phyloP scores from a whole-genome alignment of 352 stramenopile genomes.

The Phytophthora litchii region DNA sequence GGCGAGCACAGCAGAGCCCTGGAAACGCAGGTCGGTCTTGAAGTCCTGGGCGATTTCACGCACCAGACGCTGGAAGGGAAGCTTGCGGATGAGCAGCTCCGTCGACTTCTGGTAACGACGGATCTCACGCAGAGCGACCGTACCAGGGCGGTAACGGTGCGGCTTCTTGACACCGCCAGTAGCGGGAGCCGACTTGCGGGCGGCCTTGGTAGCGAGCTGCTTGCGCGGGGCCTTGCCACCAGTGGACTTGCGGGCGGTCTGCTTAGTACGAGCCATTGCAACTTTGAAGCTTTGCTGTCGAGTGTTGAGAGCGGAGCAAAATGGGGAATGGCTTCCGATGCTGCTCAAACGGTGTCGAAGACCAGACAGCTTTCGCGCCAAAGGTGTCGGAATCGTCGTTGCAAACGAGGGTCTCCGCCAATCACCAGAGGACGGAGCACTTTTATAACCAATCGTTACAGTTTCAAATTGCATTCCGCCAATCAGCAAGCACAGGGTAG shows the following conservation, averaged over 20 bases:
- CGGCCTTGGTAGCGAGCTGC: slow-evolving; percentile 94
- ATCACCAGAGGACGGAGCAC: slow-evolving; percentile 2
- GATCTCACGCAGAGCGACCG: slow-evolving; percentile 96
- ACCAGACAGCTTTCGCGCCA: background rate
- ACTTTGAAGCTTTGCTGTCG: slow-evolving; percentile 24
- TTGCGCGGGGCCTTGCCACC: slow-evolving; percentile 95
- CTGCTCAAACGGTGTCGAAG: slow-evolving; percentile 8
- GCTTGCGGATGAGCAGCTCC: slow-evolving; percentile 95
- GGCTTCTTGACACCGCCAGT: slow-evolving; percentile 95
- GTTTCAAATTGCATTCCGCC: slow-evolving; percentile 14
- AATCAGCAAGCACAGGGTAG: slow-evolving; percentile 24
- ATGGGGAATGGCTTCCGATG: slow-evolving; percentile 46
- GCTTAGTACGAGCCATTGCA: slow-evolving; percentile 95
- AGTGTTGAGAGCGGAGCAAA: slow-evolving; percentile 56
- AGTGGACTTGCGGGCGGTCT: slow-evolving; percentile 95
- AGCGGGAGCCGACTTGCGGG: slow-evolving; percentile 91
- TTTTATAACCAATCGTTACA: slow-evolving; percentile 11
- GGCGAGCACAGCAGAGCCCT: slow-evolving; percentile 84
- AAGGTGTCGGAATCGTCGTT: slow-evolving; percentile 1
- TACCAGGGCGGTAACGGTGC: slow-evolving; percentile 83
- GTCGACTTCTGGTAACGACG: slow-evolving; percentile 96
- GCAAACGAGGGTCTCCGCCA: slow-evolving; percentile 24
- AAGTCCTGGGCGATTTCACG: slow-evolving; percentile 90
- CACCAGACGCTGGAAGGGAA: slow-evolving; percentile 97
- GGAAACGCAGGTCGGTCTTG: slow-evolving; percentile 91